Evolutionary conservation across 2,329 filamentous ascomycete species (phyloP), one percentile per base, ranked within the genome.

Genomic region (Cryphonectria naterciae): DNA sequence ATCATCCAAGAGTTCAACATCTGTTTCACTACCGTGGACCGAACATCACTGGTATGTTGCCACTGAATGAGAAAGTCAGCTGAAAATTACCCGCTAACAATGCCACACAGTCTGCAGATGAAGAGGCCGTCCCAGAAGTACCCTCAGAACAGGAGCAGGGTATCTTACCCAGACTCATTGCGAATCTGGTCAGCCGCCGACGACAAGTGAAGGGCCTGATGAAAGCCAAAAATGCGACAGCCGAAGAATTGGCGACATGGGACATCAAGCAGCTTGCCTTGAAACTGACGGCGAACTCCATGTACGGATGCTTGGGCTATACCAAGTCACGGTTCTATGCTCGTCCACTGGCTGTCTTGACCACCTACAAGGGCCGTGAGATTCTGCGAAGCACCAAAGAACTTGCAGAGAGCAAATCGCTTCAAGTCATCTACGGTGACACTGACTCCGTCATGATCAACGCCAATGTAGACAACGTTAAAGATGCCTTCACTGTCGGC

Each of bases 371-470:
- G 81, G 96, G 96, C 70, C 94, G 96, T 84, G 96, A 99, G 84
- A 98, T 99, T 88, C 85, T 99, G 71, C 90, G 93, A 74, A 97
- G 93, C 79, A 99, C 96, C 70, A 99, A 98, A 81, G 95, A 97
- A 68, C 88, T 99, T 73, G 96, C 96, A 13, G 96, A 99, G 82
- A 93, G 90, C 77, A 95, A 93, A 75, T 91, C 94, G 72, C 87
- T 99, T 41, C 93, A 96, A 77, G 96, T 99, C 80, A 98, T 99
- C 74, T 99, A 99, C 77, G 96, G 96, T 84, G 96, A 99, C 82
- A 99, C 96, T 17, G 96, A 99, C 82, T 99, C 96, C 11, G 96
- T 99, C 82, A 99, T 99, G 96, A 98, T 99, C 85, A 99, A 99
- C 78, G 97, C 96, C 74, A 98, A 98, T 78, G 94, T 96, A 69